These are phyloP conservation scores for Mitragyna speciosa DNA, from an alignment of 257 asterid genomes.

Conservation along the genomic window DNA sequence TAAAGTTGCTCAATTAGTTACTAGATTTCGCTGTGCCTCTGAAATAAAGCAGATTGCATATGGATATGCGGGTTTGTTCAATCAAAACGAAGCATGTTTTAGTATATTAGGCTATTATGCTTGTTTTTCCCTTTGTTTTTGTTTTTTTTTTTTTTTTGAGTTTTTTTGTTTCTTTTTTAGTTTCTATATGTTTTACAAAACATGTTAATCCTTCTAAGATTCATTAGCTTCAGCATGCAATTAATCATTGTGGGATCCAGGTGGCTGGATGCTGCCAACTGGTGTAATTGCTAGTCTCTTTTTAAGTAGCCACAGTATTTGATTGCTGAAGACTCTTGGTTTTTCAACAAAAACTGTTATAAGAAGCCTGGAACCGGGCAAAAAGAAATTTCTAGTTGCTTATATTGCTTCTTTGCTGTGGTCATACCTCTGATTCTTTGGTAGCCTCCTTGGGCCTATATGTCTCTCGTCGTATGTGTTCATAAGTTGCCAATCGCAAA, in stretches of 20 bases:
- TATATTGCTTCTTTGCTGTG: neutral
- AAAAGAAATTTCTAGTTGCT: too few relatives aligned
- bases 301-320: neutral
- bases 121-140: neutral
- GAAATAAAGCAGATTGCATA: neutral
- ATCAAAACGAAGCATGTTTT: neutral
- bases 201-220: neutral
- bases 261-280: neutral
- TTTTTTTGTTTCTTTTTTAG: neutral
- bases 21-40: neutral
- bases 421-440: neutral
- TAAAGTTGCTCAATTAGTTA: neutral
- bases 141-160: neutral
- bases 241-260: neutral
- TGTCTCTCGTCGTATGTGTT: neutral
- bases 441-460: neutral
- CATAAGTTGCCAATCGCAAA: neutral
- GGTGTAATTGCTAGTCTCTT: neutral
- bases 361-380: neutral
- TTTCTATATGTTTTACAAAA: neutral
- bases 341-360: neutral
- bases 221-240: neutral
- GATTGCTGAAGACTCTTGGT: too few relatives aligned
- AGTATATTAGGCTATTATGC: neutral
- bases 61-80: neutral